A percentile compares a stretch with the other conserved stretches of the same genome.
Conservation (phyloP, 2,329 filamentous ascomycete genomes). For the Penicillium sp. region DNA sequence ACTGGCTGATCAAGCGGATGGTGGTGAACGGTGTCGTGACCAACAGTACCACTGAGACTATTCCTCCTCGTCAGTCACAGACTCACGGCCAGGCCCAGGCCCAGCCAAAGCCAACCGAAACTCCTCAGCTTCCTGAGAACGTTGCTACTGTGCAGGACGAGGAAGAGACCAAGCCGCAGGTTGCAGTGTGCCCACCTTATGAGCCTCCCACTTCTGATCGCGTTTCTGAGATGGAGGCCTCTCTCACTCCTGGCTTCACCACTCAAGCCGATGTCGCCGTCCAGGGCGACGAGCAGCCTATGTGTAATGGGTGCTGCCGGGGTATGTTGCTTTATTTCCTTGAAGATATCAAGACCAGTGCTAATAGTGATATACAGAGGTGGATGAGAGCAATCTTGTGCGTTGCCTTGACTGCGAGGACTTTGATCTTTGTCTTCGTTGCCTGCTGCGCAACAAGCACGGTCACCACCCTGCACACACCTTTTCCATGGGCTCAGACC, state of each 20-base stretch:
- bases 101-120: neutral
- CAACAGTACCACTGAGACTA: conserved; percentile 81
- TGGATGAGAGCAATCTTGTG: conserved; percentile 77
- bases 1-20: conserved; percentile 94
- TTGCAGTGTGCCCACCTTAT: neutral
- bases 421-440: conserved; percentile 85
- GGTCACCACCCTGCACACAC: conserved; percentile 88
- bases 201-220: conserved; percentile 14
- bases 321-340: conserved; percentile 43
- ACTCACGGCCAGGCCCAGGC: conserved; percentile 14
- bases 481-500: conserved; percentile 60
- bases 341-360: neutral
- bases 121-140: neutral
- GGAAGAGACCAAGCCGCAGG: conserved; percentile 3
- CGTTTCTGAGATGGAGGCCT: conserved; percentile 28
- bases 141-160: neutral
- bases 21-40: conserved; percentile 76
- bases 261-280: conserved; percentile 18
- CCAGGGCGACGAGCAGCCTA: conserved; percentile 39
- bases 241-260: conserved; percentile 1
- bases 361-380: conserved; percentile 52
- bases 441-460: conserved; percentile 74
- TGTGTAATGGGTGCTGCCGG: conserved; percentile 66
- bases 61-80: conserved; percentile 64
- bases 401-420: conserved; percentile 85